Conservation (phyloP, 495 filamentous ascomycete species). For the Daldinia bambusicola region DNA sequence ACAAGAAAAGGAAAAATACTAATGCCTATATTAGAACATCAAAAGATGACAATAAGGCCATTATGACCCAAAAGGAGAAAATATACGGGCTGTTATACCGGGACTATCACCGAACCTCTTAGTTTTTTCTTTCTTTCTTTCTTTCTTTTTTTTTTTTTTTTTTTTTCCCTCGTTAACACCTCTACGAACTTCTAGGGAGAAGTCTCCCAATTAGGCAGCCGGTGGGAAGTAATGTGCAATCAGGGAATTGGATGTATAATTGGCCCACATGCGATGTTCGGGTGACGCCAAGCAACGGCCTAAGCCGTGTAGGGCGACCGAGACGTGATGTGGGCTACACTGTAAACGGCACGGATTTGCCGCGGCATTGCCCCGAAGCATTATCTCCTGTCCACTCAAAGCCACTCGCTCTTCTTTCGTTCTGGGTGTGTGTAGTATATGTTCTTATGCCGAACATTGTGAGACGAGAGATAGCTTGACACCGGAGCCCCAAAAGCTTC, state of each 20-base stretch:
- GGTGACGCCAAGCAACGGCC: slow-evolving; percentile 40
- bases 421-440: too few species aligned
- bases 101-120: slow-evolving; percentile 32
- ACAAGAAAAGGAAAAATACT: slow-evolving; percentile 6
- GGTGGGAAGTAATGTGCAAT: slow-evolving; percentile 44
- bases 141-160: slow-evolving; percentile 3
- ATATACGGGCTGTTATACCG: slow-evolving; percentile 25
- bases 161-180: slow-evolving; percentile 22
- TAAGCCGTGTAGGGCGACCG: slow-evolving; percentile 46
- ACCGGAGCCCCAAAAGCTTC: slow-evolving; percentile 24
- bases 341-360: slow-evolving; percentile 43
- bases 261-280: slow-evolving; percentile 45
- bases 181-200: slow-evolving; percentile 26
- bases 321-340: slow-evolving; percentile 42
- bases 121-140: slow-evolving; percentile 1
- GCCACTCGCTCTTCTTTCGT: slow-evolving; percentile 8
- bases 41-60: slow-evolving; percentile 20
- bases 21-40: slow-evolving; percentile 13
- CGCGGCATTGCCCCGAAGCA: slow-evolving; percentile 36
- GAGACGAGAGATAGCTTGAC: slow-evolving; percentile 18
- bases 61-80: slow-evolving; percentile 22
- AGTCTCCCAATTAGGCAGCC: slow-evolving; percentile 41
- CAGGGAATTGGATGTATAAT: slow-evolving; percentile 37
- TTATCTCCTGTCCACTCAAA: slow-evolving; percentile 32
- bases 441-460: too few species aligned